Conservation (phyloP, 495 filamentous ascomycete species). For the Penicillium atrosanguineum region DNA sequence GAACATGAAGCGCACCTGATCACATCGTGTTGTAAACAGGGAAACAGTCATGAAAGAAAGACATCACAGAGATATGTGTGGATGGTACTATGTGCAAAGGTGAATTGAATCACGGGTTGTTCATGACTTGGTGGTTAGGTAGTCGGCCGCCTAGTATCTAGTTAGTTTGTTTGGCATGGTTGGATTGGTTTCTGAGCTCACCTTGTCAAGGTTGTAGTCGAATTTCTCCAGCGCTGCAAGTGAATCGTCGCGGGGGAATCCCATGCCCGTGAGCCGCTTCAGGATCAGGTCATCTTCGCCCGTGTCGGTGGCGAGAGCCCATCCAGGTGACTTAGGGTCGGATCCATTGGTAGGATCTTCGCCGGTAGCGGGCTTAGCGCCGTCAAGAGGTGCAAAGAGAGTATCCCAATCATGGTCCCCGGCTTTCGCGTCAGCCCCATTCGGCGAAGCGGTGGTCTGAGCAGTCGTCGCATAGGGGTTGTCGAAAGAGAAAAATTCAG, state of each 20-base stretch:
- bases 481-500: conserved; percentile 46
- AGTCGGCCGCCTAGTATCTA: conserved; percentile 38
- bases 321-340: conserved; percentile 48
- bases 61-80: conserved; percentile 25
- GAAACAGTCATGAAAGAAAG: conserved; percentile 15
- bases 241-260: conserved; percentile 76
- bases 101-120: conserved; percentile 4
- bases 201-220: conserved; percentile 94
- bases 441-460: conserved; percentile 20
- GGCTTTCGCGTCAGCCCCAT: conserved; percentile 30
- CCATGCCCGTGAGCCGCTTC: conserved; percentile 88
- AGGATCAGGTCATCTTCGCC: conserved; percentile 89
- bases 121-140: conserved; percentile 38
- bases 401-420: conserved; percentile 84
- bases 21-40: conserved; percentile 2
- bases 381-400: conserved; percentile 80
- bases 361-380: conserved; percentile 41
- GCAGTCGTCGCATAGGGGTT: conserved; percentile 49
- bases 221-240: conserved; percentile 85
- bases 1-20: background rate
- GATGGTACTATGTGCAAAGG: conserved; percentile 28
- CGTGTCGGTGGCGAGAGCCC: conserved; percentile 70
- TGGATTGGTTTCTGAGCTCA: conserved; percentile 41
- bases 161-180: conserved; percentile 3
- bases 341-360: conserved; percentile 23